Percentiles rank a stretch among this genome's conserved stretches.
Evolutionary conservation across 441 rosid genomes (phyloP).

Genomic region (Daphne laureola): DNA sequence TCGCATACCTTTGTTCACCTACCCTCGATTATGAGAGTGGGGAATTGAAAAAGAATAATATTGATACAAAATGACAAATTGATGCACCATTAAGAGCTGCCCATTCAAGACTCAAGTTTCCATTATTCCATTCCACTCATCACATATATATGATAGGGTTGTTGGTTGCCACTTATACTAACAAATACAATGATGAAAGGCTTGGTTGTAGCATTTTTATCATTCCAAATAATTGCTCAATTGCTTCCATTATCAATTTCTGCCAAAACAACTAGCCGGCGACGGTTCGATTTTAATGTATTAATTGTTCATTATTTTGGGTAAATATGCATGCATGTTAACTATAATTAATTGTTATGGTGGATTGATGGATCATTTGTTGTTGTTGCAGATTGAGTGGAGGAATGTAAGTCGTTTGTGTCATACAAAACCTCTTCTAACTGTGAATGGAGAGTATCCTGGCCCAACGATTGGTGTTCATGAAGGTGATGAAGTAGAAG

Average conservation of each 20-base stretch:
- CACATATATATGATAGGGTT: too few relatives aligned
- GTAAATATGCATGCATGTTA: too few relatives aligned
- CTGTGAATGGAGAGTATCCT: conserved; percentile 56
- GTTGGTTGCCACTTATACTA: too few relatives aligned
- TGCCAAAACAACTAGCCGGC: conserved; percentile 20
- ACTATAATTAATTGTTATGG: too few relatives aligned
- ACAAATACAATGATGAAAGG: too few relatives aligned
- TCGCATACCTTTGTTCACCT: too few relatives aligned
- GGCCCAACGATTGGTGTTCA: conserved; percentile 50
- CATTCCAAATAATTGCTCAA: conserved; percentile 11
- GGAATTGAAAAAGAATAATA: too few relatives aligned
- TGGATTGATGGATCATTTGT: neutral
- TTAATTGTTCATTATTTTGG: neutral
- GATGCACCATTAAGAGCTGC: too few relatives aligned
- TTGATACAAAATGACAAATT: too few relatives aligned
- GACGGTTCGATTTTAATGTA: conserved; percentile 45
- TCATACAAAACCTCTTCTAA: conserved; percentile 41
- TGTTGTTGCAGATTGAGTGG: conserved; percentile 31
- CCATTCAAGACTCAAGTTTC: too few relatives aligned
- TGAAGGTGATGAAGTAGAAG: conserved; percentile 56
- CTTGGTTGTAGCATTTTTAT: neutral
- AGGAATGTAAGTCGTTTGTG: conserved; percentile 46
- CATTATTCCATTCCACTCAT: too few relatives aligned
- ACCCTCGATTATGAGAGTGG: too few relatives aligned
- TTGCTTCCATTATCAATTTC: conserved; percentile 21